Conservation (phyloP, 2,329 filamentous ascomycete species). For the Dactylellina sp. region DNA sequence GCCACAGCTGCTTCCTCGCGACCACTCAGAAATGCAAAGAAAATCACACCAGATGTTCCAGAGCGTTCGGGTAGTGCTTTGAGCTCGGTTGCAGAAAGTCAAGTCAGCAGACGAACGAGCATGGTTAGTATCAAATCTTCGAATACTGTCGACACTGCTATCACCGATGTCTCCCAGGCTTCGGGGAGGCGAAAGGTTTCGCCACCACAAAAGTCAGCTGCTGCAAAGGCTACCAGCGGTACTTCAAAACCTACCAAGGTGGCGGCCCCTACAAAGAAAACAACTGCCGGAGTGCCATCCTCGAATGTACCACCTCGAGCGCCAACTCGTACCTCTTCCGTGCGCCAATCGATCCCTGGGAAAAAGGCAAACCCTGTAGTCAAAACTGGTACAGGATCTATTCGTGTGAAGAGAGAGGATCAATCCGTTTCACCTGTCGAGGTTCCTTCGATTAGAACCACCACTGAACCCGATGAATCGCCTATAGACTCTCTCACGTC, state of each 20-base stretch:
- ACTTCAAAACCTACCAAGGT: conserved; percentile 5
- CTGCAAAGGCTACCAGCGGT: conserved; percentile 9
- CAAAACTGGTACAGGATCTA: conserved; percentile 3
- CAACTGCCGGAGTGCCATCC: background rate
- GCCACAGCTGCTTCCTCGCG: conserved; percentile 49
- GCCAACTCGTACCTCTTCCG: conserved; percentile 56
- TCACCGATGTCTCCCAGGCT: conserved; percentile 41
- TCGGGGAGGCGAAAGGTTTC: conserved; percentile 34
- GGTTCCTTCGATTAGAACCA: conserved; percentile 38
- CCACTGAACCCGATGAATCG: conserved; percentile 59
- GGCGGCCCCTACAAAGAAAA: conserved; percentile 11
- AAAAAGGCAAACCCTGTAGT: conserved; percentile 46
- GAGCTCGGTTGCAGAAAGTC: conserved; percentile 49
- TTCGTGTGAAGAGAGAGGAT: conserved; percentile 9
- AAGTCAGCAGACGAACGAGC: conserved; percentile 43
- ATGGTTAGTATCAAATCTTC: conserved; percentile 53
- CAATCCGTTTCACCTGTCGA: conserved; percentile 31
- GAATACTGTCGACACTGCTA: conserved; percentile 45
- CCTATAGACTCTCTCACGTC: conserved; percentile 70
- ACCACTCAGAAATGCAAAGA: conserved; percentile 42
- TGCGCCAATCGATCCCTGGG: background rate
- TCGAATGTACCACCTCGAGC: conserved; percentile 60
- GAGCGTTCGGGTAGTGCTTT: conserved; percentile 43
- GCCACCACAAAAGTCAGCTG: conserved; percentile 29
- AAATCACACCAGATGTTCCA: conserved; percentile 44